Conservation (phyloP, 257 asterid species). For the Eucommia ulmoides region DNA sequence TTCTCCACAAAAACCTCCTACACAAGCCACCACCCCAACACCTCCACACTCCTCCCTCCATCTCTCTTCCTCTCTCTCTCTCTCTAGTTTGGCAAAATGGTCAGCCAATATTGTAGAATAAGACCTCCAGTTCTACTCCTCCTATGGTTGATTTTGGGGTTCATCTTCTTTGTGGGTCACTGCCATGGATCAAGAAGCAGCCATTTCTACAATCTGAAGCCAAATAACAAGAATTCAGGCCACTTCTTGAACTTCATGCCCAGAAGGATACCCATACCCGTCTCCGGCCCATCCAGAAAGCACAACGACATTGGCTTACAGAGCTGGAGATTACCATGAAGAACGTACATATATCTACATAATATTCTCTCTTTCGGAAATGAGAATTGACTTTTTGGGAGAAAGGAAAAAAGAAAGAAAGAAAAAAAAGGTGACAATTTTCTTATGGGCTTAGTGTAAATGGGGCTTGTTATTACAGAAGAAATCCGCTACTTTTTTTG, state of each 20-base stretch:
- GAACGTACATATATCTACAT: no score
- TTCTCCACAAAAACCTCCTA: slow-evolving; percentile 5
- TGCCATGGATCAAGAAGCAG: slow-evolving; percentile 13
- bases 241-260: slow-evolving; percentile 10
- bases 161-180: slow-evolving; percentile 13
- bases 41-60: no score
- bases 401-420: neutral
- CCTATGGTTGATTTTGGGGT: slow-evolving; percentile 17
- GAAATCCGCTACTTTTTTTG: no score
- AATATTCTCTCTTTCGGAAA: neutral
- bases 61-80: neutral
- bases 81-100: slow-evolving; percentile 12
- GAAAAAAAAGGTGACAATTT: neutral
- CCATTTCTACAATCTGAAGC: slow-evolving; percentile 4
- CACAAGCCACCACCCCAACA: neutral
- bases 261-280: slow-evolving; percentile 8
- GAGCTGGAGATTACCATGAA: slow-evolving; percentile 15
- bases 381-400: neutral
- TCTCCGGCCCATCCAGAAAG: slow-evolving; percentile 13
- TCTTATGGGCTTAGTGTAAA: no score
- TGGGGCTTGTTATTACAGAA: no score
- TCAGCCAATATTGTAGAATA: slow-evolving; percentile 9
- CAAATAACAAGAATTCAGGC: slow-evolving; percentile 4
- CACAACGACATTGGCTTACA: slow-evolving; percentile 12
- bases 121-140: slow-evolving; percentile 7